These are phyloP conservation scores for Aspergillus sp. DNA, from an alignment of 2,329 filamentous ascomycete species.

Conservation along the genomic window DNA sequence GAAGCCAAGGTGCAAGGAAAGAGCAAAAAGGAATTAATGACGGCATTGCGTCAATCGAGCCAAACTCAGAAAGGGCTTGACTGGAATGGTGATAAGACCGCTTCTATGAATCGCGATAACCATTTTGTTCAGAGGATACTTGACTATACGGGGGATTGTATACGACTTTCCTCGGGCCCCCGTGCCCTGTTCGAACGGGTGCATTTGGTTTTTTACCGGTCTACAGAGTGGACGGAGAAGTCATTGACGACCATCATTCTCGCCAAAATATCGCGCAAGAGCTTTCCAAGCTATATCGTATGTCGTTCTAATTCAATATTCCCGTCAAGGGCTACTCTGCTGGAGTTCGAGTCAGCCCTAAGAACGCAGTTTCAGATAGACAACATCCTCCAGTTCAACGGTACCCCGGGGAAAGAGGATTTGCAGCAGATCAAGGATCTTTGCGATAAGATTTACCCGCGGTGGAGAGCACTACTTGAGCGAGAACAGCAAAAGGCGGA, in stretches of 20 bases:
- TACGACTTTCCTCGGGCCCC: slow-evolving; percentile 64
- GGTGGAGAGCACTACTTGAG: slow-evolving; percentile 66
- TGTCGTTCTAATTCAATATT: slow-evolving; percentile 88
- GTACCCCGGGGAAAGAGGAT: slow-evolving; percentile 56
- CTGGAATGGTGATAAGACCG: slow-evolving; percentile 46
- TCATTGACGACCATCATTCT: slow-evolving; percentile 91
- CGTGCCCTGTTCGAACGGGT: slow-evolving; percentile 86
- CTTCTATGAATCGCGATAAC: slow-evolving; percentile 55
- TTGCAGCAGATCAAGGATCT: slow-evolving; percentile 61
- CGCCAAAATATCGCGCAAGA: slow-evolving; percentile 76
- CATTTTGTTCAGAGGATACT: slow-evolving; percentile 74
- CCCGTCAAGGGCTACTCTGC: slow-evolving; percentile 59
- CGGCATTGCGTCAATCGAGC: slow-evolving; percentile 64
- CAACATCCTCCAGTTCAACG: slow-evolving; percentile 69
- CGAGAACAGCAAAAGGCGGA: slow-evolving; percentile 75
- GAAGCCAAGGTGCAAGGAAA: slow-evolving; percentile 80
- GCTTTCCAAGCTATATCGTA: slow-evolving; percentile 85
- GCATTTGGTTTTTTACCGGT: slow-evolving; percentile 91
- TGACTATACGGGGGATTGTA: slow-evolving; percentile 68
- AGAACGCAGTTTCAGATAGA: slow-evolving; percentile 76
- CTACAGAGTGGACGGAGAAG: slow-evolving; percentile 95
- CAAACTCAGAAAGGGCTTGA: slow-evolving; percentile 67
- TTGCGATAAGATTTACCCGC: slow-evolving; percentile 65
- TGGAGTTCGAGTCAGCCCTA: slow-evolving; percentile 86
- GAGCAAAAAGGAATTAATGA: slow-evolving; percentile 73